Percentiles rank a stretch among this genome's conserved stretches.
phyloP scores from a whole-genome alignment of 495 filamentous ascomycete species.

The Aspergillus wentii region DNA sequence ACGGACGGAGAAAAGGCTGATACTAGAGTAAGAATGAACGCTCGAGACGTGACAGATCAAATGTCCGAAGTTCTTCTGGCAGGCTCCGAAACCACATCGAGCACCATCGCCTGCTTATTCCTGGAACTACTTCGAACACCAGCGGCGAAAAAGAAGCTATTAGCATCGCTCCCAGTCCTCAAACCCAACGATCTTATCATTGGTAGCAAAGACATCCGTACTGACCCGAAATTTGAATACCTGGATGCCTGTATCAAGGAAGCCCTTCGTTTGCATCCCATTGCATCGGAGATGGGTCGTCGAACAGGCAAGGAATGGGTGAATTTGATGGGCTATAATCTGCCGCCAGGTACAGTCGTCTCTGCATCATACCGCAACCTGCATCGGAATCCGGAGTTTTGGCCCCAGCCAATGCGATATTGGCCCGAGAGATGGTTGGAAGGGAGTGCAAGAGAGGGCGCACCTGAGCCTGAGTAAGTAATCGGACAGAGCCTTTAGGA shows the following conservation, averaged over 20 bases:
- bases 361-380: conserved; percentile 3
- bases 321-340: neutral
- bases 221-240: conserved; percentile 3
- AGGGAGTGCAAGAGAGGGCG: too few species aligned
- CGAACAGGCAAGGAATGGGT: neutral
- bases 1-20: too few species aligned
- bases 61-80: too few species aligned
- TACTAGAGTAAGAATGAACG: too few species aligned
- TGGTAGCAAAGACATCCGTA: neutral
- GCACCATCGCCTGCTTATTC: too few species aligned
- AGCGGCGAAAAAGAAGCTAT: too few species aligned
- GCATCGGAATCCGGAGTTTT: conserved; percentile 3
- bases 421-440: conserved; percentile 17
- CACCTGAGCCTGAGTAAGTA: too few species aligned
- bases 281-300: conserved; percentile 6
- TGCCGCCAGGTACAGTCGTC: conserved; percentile 2
- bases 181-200: conserved; percentile 1
- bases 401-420: conserved; percentile 1
- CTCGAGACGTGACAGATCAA: too few species aligned
- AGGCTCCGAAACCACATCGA: too few species aligned
- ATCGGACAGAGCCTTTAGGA: neutral
- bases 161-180: neutral
- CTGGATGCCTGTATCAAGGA: conserved; percentile 11
- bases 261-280: conserved; percentile 5
- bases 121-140: too few species aligned